These are phyloP conservation scores for Neurospora terricola DNA, from an alignment of 495 filamentous ascomycete genomes.

Conservation along the genomic window DNA sequence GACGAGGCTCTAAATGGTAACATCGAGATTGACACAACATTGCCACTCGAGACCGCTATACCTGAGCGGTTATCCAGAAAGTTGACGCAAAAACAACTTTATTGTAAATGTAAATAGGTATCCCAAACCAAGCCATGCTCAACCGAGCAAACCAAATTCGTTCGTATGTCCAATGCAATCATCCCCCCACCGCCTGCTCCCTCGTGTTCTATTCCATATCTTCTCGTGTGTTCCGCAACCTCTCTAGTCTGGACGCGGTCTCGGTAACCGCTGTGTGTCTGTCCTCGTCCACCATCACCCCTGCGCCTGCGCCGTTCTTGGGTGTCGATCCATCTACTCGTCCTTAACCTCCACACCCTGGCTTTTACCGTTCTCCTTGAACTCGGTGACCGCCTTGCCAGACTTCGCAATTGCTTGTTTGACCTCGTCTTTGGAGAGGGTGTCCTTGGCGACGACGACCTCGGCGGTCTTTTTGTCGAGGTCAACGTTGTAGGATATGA, in stretches of 20 bases:
- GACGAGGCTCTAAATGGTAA: neutral
- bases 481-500: no score
- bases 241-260: no score
- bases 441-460: no score
- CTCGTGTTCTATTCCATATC: neutral
- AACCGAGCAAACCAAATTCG: neutral
- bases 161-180: neutral
- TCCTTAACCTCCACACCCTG: neutral
- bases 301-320: no score
- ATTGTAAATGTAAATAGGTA: neutral
- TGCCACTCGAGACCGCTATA: neutral
- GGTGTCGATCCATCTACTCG: neutral
- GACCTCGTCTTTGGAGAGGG: no score
- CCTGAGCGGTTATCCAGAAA: neutral
- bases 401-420: slow-evolving; percentile 69
- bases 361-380: no score
- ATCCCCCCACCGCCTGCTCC: neutral
- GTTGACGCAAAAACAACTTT: neutral
- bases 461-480: no score
- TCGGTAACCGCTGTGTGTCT: no score
- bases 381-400: slow-evolving; percentile 44
- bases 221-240: neutral
- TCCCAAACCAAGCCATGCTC: neutral
- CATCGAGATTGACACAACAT: neutral
- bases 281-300: no score